Base-by-base conservation (phyloP, 2,329 filamentous ascomycete species). In the Diplodia corticola region DNA sequence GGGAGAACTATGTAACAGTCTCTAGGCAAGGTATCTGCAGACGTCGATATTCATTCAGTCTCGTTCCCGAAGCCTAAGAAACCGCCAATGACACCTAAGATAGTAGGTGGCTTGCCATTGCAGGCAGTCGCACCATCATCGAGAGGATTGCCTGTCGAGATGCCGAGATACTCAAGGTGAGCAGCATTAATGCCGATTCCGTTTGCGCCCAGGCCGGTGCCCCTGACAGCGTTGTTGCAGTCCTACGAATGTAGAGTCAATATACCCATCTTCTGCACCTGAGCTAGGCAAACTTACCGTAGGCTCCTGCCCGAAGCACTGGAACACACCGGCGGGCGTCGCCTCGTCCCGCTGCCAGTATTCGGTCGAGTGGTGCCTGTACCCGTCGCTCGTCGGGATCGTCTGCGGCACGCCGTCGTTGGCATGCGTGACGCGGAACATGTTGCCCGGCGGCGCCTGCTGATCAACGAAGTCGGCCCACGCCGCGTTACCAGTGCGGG, bases 401-500 rank as follows among this genome's bases (percentile, higher is more conserved):
- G 54, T 66, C 54, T 66, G 64, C 26, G 64, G 64, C 17, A 66
- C 64, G 44, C 64, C 64, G n/a, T 66, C 64, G 22, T 66, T 66
- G 54, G 54, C 54, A 24, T 66, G 64, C 35, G 64, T 66, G 44
- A 66, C 64, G 17, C 64, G 64, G 48, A 66, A 66, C 40, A 59
- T 30, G 9, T 46, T 57, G n/a, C 49, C 46, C 15, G 40, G 22
- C 12, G 64, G 48, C 17, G 54, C 54, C 22, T 37, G 28, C n/a
- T 30, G 53, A 17, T 66, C 54, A 3, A 60, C 37, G 44, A 59
- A 66, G 46, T 60, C 26, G 44, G 64, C 54, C 30, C 44, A 66
- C 6, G 54, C 54, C 6, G 54, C 44, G n/a, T 66, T 66, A 33
- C 64, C 64, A 9, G 53, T 66, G n/a, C 64, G 64, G 5, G 64